Percentiles rank a stretch among this genome's conserved stretches.
phyloP scores from a whole-genome alignment of 495 filamentous ascomycete species.

The Aspergillus incahuasiensis region DNA sequence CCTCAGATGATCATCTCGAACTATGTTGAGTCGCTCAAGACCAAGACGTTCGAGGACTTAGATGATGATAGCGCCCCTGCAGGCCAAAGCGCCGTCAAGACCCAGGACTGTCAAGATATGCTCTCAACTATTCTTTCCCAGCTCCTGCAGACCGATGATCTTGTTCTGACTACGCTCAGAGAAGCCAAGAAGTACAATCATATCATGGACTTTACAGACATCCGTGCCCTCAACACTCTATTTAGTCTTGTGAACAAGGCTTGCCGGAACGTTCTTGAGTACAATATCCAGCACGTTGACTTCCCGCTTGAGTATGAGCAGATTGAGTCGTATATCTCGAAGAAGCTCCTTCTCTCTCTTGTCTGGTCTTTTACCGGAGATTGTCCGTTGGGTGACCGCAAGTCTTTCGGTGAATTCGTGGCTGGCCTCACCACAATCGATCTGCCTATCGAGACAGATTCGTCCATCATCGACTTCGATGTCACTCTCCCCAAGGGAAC shows the following conservation, averaged over 20 bases:
- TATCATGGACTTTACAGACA: slow-evolving; percentile 96
- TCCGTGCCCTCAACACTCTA: slow-evolving; percentile 83
- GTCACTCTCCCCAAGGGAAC: slow-evolving; percentile 78
- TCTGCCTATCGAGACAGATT: slow-evolving; percentile 66
- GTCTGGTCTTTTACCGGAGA: slow-evolving; percentile 96
- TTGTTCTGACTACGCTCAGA: slow-evolving; percentile 70
- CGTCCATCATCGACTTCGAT: slow-evolving; percentile 92
- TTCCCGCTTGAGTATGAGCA: slow-evolving; percentile 89
- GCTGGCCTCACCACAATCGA: slow-evolving; percentile 77
- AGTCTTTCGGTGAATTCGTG: slow-evolving; percentile 79
- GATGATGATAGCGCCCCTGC: slow-evolving; percentile 84
- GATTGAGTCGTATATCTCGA: slow-evolving; percentile 81
- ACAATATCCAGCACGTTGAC: slow-evolving; percentile 88
- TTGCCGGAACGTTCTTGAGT: slow-evolving; percentile 87
- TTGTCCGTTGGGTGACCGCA: slow-evolving; percentile 83
- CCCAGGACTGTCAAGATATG: slow-evolving; percentile 67
- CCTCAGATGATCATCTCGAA: slow-evolving; percentile 87
- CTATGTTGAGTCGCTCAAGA: slow-evolving; percentile 78
- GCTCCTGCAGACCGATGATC: slow-evolving; percentile 69
- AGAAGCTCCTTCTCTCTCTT: slow-evolving; percentile 85
- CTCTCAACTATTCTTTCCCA: slow-evolving; percentile 73
- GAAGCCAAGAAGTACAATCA: slow-evolving; percentile 77
- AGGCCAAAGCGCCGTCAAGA: slow-evolving; percentile 72
- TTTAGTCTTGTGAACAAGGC: slow-evolving; percentile 94
- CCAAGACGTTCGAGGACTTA: slow-evolving; percentile 82